Evolutionary conservation across 1,284 basidiomycete genomes (phyloP).

Genomic region (Vanrija sp.): DNA sequence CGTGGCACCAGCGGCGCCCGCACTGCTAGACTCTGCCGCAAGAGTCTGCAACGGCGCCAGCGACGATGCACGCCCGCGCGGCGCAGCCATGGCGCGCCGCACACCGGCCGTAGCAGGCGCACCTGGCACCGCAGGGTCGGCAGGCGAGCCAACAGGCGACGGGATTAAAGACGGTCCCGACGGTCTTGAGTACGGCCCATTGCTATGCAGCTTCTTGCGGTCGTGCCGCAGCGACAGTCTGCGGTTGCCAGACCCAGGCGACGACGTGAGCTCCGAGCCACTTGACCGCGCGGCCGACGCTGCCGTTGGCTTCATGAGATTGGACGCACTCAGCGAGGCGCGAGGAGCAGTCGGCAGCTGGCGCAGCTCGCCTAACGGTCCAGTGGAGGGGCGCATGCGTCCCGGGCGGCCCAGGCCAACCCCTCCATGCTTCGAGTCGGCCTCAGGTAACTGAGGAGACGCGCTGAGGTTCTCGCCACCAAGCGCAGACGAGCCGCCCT

Average conservation of each 20-base stretch:
- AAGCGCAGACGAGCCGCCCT: background rate
- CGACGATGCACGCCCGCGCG: too few species aligned
- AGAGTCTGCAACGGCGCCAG: background rate
- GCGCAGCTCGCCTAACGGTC: constrained; percentile 7
- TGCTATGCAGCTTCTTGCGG: constrained; percentile 10
- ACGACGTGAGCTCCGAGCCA: background rate
- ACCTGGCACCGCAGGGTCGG: background rate
- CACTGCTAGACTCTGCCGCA: background rate
- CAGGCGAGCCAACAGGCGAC: constrained; percentile 8
- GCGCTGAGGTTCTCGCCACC: too few species aligned
- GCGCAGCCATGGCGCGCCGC: background rate
- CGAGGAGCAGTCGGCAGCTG: constrained; percentile 9
- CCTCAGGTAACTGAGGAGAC: too few species aligned
- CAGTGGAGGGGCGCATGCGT: background rate
- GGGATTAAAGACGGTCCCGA: constrained; percentile 7
- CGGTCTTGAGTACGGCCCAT: constrained; percentile 8
- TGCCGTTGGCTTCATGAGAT: constrained; percentile 15
- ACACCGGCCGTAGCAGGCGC: background rate
- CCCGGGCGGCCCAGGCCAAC: too few species aligned
- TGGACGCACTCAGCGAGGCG: constrained; percentile 1
- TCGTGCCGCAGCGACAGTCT: constrained; percentile 12
- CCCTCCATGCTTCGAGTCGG: too few species aligned
- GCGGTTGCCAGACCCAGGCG: constrained; percentile 2
- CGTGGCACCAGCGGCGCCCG: background rate
- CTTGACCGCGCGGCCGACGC: constrained; percentile 12